Evolutionary conservation across 495 filamentous ascomycete genomes (phyloP).

Genomic region (Neurospora africana): DNA sequence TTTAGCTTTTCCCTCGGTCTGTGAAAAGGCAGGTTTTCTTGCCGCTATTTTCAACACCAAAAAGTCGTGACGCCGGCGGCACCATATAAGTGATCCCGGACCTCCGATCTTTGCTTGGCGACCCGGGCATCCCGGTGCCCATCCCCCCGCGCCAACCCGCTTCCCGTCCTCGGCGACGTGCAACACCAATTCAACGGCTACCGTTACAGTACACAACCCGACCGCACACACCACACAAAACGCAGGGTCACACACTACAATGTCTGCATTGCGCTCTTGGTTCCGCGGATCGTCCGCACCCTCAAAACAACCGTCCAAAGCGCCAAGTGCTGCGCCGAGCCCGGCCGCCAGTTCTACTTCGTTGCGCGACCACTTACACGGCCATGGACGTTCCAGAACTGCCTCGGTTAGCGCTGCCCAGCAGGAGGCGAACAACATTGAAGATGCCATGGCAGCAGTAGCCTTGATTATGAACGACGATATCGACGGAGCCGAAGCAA

Average conservation of each 20-base stretch:
- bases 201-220: not conserved
- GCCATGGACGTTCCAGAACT: slow-evolving; percentile 17
- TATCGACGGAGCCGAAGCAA: slow-evolving; percentile 72
- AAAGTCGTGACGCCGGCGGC: not conserved
- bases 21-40: not conserved
- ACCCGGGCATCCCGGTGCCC: not conserved
- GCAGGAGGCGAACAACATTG: slow-evolving; percentile 29
- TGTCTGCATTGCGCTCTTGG: slow-evolving; percentile 23
- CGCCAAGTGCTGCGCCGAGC: slow-evolving; percentile 10
- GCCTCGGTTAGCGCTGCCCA: slow-evolving; percentile 12
- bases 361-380: not conserved
- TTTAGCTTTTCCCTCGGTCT: not conserved
- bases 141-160: not conserved
- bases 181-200: not conserved
- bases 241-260: not conserved
- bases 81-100: not conserved
- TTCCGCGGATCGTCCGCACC: slow-evolving; percentile 16
- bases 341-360: slow-evolving; percentile 14
- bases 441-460: slow-evolving; percentile 36
- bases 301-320: slow-evolving; percentile 15
- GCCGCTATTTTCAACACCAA: not conserved
- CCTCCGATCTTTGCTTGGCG: not conserved
- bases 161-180: not conserved
- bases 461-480: slow-evolving; percentile 84
- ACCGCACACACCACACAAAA: not conserved